These are phyloP conservation scores for Crithidia thermophila DNA, from an alignment of 208 protist species.

Conservation along the genomic window DNA sequence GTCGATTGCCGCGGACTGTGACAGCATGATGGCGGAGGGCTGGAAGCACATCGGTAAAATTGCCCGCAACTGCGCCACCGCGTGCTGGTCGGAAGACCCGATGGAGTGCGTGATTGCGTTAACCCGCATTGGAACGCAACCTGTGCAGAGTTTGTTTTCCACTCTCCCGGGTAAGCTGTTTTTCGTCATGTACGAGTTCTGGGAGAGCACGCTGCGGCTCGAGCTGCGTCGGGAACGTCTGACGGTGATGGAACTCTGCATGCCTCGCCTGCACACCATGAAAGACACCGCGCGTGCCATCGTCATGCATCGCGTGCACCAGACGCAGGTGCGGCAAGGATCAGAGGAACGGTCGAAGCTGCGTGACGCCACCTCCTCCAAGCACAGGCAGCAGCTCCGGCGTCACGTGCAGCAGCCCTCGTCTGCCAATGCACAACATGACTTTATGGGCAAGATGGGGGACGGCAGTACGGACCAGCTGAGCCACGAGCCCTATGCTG, in stretches of 20 bases:
- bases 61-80: slow-evolving; percentile 32
- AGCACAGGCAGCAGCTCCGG: background rate
- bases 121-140: slow-evolving; percentile 33
- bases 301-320: slow-evolving; percentile 23
- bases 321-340: background rate
- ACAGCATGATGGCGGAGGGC: slow-evolving; percentile 33
- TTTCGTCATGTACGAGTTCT: slow-evolving; percentile 61
- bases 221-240: slow-evolving; percentile 61
- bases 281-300: slow-evolving; percentile 34
- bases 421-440: too few species aligned
- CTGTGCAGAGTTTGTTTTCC: slow-evolving; percentile 34
- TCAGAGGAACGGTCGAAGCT: too few species aligned
- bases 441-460: background rate
- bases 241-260: slow-evolving; percentile 30
- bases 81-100: slow-evolving; percentile 59
- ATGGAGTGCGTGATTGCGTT: slow-evolving; percentile 48
- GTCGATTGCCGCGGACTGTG: slow-evolving; percentile 38
- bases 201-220: slow-evolving; percentile 59
- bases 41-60: slow-evolving; percentile 37
- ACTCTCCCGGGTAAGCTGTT: slow-evolving; percentile 35
- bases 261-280: slow-evolving; percentile 51
- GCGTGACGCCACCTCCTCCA: background rate
- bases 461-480: background rate
- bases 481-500: slow-evolving; percentile 4
- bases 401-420: background rate